Conservation (phyloP, 2,329 filamentous ascomycete genomes). For the Fusarium anthophilum region DNA sequence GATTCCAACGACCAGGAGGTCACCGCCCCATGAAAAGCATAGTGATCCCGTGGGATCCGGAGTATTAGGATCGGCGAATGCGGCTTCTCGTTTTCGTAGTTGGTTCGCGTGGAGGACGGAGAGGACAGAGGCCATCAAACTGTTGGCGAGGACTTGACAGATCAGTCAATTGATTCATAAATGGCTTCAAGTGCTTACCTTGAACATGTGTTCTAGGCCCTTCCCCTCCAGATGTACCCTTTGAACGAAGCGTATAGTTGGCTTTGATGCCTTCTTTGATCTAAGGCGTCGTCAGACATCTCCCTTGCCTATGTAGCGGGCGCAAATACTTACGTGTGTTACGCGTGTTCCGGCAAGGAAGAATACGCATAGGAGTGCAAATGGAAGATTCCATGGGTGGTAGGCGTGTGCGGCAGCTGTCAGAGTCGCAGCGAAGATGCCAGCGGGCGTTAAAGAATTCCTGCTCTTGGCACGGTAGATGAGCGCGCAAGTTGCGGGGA, state of each 20-base stretch:
- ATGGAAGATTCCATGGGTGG: slow-evolving; percentile 96
- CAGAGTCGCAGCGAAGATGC: slow-evolving; percentile 74
- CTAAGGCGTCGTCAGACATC: slow-evolving; percentile 52
- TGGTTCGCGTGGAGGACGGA: slow-evolving; percentile 69
- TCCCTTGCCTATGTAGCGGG: background rate
- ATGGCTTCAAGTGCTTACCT: slow-evolving; percentile 54
- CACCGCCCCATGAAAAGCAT: slow-evolving; percentile 70
- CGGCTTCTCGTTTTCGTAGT: slow-evolving; percentile 58
- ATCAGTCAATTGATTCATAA: background rate
- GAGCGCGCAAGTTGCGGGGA: slow-evolving; percentile 67
- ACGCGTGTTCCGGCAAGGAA: slow-evolving; percentile 85
- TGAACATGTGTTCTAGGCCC: slow-evolving; percentile 86
- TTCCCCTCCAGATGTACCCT: slow-evolving; percentile 79
- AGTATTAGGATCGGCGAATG: slow-evolving; percentile 47
- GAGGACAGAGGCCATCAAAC: slow-evolving; percentile 76
- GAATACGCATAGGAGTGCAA: slow-evolving; percentile 83
- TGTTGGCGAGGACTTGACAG: slow-evolving; percentile 80
- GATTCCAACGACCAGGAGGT: slow-evolving; percentile 71
- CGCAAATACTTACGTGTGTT: slow-evolving; percentile 71
- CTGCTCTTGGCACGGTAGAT: slow-evolving; percentile 74
- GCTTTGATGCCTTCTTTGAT: slow-evolving; percentile 90
- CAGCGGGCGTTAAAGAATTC: slow-evolving; percentile 80
- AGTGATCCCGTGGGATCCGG: slow-evolving; percentile 52
- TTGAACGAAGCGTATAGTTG: slow-evolving; percentile 79
- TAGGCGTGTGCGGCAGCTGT: slow-evolving; percentile 84